phyloP scores from a whole-genome alignment of 2,329 filamentous ascomycete species.

The Colletotrichum tabaci region DNA sequence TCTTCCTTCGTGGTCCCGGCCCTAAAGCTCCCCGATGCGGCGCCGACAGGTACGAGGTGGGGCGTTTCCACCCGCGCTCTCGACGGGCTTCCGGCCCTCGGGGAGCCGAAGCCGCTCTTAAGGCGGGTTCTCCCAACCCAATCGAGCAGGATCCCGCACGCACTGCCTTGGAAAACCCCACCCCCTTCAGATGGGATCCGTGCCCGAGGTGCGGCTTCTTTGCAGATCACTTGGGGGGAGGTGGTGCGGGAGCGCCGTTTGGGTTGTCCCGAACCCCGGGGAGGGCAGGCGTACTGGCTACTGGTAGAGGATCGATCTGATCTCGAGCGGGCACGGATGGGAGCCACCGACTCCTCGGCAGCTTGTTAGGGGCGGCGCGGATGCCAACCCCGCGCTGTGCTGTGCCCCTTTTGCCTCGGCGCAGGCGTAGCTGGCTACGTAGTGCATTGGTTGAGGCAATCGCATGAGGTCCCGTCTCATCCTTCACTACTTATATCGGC shows the following conservation, averaged over 20 bases:
- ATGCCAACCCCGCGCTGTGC: not conserved
- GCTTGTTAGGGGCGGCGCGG: not conserved
- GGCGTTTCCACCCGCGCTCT: not conserved
- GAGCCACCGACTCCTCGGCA: not conserved
- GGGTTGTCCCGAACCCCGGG: conserved; percentile 3
- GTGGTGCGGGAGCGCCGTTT: not conserved
- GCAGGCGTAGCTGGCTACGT: not conserved
- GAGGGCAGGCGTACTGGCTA: not conserved
- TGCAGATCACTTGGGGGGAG: not conserved
- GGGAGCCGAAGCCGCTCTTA: no score
- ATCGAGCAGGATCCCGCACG: not conserved
- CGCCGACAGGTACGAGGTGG: not conserved
- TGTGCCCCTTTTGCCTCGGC: not conserved
- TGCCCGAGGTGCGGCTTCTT: not conserved
- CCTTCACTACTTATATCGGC: no score
- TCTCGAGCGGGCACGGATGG: not conserved
- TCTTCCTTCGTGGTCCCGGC: not conserved
- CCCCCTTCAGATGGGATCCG: not conserved
- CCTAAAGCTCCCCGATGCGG: not conserved
- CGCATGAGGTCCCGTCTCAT: not conserved
- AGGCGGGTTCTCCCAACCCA: not conserved
- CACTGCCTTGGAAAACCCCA: not conserved
- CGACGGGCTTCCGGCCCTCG: not conserved
- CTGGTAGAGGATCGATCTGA: not conserved
- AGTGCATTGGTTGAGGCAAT: not conserved